Conservation (phyloP, 2,329 filamentous ascomycete genomes). For the Xylaria sp. region DNA sequence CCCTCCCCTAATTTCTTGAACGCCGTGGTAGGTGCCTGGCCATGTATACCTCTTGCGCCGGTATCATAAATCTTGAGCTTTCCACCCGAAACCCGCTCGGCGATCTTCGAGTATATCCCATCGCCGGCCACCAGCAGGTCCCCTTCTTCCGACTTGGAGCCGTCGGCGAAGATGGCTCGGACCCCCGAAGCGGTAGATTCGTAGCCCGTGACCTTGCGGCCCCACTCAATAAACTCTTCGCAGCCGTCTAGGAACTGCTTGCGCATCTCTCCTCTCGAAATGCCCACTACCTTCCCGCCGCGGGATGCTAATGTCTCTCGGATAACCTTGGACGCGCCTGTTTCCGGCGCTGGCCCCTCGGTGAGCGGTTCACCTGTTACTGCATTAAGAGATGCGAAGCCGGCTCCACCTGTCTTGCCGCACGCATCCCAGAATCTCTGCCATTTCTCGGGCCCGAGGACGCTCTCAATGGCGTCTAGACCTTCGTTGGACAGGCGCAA, state of each 20-base stretch:
- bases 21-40: conserved; percentile 70
- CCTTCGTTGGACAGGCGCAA: conserved; percentile 38
- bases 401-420: conserved; percentile 68
- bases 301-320: conserved; percentile 59
- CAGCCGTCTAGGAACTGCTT: conserved; percentile 66
- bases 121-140: conserved; percentile 61
- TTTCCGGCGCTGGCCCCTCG: conserved; percentile 22
- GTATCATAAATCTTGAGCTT: conserved; percentile 71
- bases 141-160: conserved; percentile 48
- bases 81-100: conserved; percentile 68
- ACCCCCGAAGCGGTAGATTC: conserved; percentile 67
- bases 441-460: conserved; percentile 61
- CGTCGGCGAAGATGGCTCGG: conserved; percentile 68
- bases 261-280: conserved; percentile 72
- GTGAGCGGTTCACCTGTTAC: conserved; percentile 60
- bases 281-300: conserved; percentile 69
- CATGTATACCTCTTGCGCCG: conserved; percentile 72
- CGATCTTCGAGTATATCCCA: conserved; percentile 70
- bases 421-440: conserved; percentile 68
- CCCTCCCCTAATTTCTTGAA: conserved; percentile 72
- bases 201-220: conserved; percentile 66
- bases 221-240: conserved; percentile 66
- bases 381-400: conserved; percentile 63
- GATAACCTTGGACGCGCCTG: background rate
- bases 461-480: conserved; percentile 69